Evolutionary conservation across 768 basidiomycete genomes (phyloP), one percentile per base, ranked within the genome.

Genomic region (Dictyophora rubrovolvata): DNA sequence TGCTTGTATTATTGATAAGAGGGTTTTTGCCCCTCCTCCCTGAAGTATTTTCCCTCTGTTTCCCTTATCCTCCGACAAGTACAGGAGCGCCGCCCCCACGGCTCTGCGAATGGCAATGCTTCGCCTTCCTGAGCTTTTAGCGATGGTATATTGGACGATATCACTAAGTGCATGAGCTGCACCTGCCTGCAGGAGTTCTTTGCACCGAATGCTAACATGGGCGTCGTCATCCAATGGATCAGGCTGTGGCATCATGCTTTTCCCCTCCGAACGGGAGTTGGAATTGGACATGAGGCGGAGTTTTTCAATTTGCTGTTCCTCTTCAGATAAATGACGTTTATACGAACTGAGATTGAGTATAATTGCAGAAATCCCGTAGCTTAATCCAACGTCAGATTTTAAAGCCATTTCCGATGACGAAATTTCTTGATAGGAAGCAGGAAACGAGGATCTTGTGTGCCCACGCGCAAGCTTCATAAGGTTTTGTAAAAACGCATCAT

Each of bases 261-360:
- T 53, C 42, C 22, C 57, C 46, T 59, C 65, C 62, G 63, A 9
- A 55, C 10, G 18, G 10, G 57, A 52, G 3, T 64, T 63, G 16
- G 65, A 59, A 23, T 59, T 74, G 2, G 93, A 82, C 86, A 97
- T 89, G 53, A 75, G 77, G 63, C 82, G 81, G 42, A 97, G 75
- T 68, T 85, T 89, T 56, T 85, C 83, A 5, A 95, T 78, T 66
- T 96, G 92, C 33, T 77, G 75, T 66, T 95, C 85, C 69, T 96
- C 93, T 54, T 88, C 83, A 8, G 79, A 86, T 20, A 93, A 73
- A 12, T 76, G 80, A 8, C 86, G 85, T 54, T 79, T 83, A 67
- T 87, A 87, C 11, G 78, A 72, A 50, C 84, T 84, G 37, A 96
- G 68, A 67, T 96, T 93, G 62, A 78, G 72, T 52, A 91, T 77